Base-by-base conservation (phyloP, 2,329 filamentous ascomycete genomes). In the Metarhizium album region DNA sequence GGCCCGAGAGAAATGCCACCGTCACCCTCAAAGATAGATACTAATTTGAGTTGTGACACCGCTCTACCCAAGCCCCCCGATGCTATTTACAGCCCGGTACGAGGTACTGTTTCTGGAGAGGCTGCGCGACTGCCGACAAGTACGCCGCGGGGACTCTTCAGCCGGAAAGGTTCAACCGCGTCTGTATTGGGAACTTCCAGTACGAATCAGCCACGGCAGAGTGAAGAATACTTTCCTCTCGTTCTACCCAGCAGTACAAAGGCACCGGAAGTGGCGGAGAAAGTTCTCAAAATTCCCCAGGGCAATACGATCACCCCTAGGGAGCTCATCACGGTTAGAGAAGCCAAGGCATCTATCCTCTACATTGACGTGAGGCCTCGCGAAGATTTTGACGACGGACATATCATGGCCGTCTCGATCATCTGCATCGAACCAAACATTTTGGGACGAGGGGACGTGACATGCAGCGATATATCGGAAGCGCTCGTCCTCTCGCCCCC, bases 391-490 rank as follows among this genome's bases (percentile, higher is more conserved):
- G 89, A 97, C 58, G 77, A 84, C 46, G 93, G 93, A 0, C 93
- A 98, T 63, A 90, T 98, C 55, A 86, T 86, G 71, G 83, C 86
- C 5, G 83, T 83, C 51, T 84, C 81, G 5, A 87, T 90, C 38
- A 88, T 98, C 43, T 98, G 93, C 65, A 80, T 98, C 53, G 93
- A 98, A 60, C 89, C 90, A 2, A 75, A 72, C 23, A 79, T 94
- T 43, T 78, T 84, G 9, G 66, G 89, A 46, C 80, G 87, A 50
- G 79, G 84, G 43, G 83, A 80, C 45, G 75, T 84, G 20, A 83
- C 82, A 1, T 79, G 78, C 2, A 73, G 75, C 20, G 71, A 84
- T 22, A 76, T 86, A 37, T 74, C 72, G 18, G 85, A 90, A 53
- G 82, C 82, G 53, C 74, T 90, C 59, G 74, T 89, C 2, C 67